Conservation (phyloP, 345 rosid species). For the Gossypium sturtianum region DNA sequence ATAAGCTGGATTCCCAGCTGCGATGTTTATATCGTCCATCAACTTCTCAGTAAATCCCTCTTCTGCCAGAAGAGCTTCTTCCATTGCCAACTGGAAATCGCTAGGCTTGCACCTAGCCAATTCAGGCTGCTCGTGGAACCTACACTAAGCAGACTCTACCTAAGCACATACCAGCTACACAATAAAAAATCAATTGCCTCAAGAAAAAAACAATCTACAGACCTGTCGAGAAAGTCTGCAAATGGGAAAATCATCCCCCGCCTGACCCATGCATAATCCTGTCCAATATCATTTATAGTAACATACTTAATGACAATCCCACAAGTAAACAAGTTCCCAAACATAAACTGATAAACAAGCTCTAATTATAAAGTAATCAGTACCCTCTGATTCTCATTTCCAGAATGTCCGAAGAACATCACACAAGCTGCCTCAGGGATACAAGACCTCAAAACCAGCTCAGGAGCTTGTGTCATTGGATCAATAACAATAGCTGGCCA, state of each 20-base stretch:
- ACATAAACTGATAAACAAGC: constrained; percentile 1
- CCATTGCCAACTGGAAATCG: constrained; percentile 70
- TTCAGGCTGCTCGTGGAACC: constrained; percentile 80
- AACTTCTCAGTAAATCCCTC: constrained; percentile 85
- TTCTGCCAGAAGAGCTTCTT: constrained; percentile 91
- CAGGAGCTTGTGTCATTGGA: constrained; percentile 95
- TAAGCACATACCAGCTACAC: constrained; percentile 13
- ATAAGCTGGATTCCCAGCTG: constrained; percentile 59
- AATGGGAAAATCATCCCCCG: constrained; percentile 90
- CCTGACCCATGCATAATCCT: constrained; percentile 94
- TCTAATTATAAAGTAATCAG: constrained; percentile 11
- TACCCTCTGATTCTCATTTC: constrained; percentile 82
- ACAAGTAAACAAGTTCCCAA: constrained; percentile 1
- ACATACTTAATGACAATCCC: constrained; percentile 18
- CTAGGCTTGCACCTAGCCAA: constrained; percentile 48
- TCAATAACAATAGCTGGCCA: constrained; percentile 96
- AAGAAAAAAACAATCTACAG: constrained; percentile 11
- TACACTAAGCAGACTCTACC: constrained; percentile 22
- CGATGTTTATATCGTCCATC: constrained; percentile 74
- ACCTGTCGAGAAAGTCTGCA: constrained; percentile 78
- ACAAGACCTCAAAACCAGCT: constrained; percentile 82
- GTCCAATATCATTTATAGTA: constrained; percentile 26
- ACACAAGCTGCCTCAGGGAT: constrained; percentile 91
- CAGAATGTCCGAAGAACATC: constrained; percentile 86
- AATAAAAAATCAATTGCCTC: neutral